phyloP scores from a whole-genome alignment of 164 flowering plant species.

The Chimonanthus praecox region DNA sequence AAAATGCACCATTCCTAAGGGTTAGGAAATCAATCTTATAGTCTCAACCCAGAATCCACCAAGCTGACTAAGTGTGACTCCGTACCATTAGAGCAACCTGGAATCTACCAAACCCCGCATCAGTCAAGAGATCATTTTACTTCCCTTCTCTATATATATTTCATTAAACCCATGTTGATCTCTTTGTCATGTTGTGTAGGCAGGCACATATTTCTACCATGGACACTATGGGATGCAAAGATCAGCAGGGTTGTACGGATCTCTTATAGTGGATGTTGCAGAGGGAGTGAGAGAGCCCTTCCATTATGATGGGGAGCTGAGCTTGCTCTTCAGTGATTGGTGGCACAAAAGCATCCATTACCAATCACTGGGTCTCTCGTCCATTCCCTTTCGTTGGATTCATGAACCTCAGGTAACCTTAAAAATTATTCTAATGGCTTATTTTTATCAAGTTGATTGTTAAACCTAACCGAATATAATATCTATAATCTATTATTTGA shows the following conservation, averaged over 20 bases:
- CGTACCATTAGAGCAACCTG: not conserved
- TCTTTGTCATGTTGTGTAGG: constrained; percentile 33
- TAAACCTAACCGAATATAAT: too few relatives aligned
- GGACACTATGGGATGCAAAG: constrained; percentile 95
- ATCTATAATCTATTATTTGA: too few relatives aligned
- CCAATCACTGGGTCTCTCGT: constrained; percentile 60
- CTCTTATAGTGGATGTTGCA: constrained; percentile 64
- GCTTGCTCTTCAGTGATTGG: constrained; percentile 76
- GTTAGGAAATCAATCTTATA: too few relatives aligned
- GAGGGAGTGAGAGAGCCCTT: constrained; percentile 69
- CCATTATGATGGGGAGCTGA: constrained; percentile 69
- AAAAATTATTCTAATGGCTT: not conserved
- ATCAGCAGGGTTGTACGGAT: constrained; percentile 84
- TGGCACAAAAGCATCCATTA: constrained; percentile 55
- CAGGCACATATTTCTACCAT: constrained; percentile 90
- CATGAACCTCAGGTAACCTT: constrained; percentile 86
- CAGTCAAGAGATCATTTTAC: not conserved
- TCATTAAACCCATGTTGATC: not conserved
- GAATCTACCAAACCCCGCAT: too few relatives aligned
- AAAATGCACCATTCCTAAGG: too few relatives aligned
- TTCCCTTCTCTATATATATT: too few relatives aligned
- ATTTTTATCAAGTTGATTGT: too few relatives aligned
- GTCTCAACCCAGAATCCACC: too few relatives aligned
- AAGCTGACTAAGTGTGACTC: too few relatives aligned
- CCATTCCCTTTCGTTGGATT: constrained; percentile 71